Base-by-base conservation (phyloP, 352 stramenopile species). In the Phytophthora colocasiae region DNA sequence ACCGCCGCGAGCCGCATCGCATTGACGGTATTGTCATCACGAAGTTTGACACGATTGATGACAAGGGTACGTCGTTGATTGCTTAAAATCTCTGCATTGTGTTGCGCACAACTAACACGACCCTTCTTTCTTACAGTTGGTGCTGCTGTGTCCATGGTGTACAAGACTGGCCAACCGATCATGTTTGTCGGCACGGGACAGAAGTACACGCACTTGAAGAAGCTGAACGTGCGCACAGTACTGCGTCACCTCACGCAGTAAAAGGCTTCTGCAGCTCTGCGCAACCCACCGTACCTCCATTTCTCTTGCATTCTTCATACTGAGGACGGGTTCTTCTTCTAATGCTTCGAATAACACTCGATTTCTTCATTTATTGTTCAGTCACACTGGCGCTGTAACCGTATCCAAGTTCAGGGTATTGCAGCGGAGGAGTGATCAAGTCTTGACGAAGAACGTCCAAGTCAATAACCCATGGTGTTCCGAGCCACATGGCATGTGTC, bases 11-110 rank as follows among this genome's bases (percentile, higher is more conserved):
- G 36, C 88, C 91, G 29, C 95, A 97, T 69, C 84, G 93, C 55
- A 97, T 99, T 47, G 97, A 99, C 80, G 98, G 97, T 51, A 98
- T 99, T 66, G 91, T 99, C 58, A 90, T 99, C 63, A 99, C 98
- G 49, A 99, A 99, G 79, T 99, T 99, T 71, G 98, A 99, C 83
- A 99, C 97, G 9, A 99, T 99, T 52, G 97, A 98, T 65, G 97
- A 99, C 77, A 99, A 99, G 80, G 83, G 85, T 93, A 54, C 22
- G 72, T 71, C 49, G n/a, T 11, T 14, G n/a, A 32, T 39, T 52
- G 14, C 10, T 36, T 46, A 31, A 6, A 24, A 11, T 17, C 49
- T 27, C 10, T 45, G 36, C 12, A 29, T 29, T 53, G 11, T 9
- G n/a, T 34, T 11, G 26, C 26, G 46, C n/a, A 39, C 31, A 11